Percentiles rank a stretch among this genome's conserved stretches.
Evolutionary conservation across 805 yeast species (phyloP).

Genomic region (Candida incommunis): DNA sequence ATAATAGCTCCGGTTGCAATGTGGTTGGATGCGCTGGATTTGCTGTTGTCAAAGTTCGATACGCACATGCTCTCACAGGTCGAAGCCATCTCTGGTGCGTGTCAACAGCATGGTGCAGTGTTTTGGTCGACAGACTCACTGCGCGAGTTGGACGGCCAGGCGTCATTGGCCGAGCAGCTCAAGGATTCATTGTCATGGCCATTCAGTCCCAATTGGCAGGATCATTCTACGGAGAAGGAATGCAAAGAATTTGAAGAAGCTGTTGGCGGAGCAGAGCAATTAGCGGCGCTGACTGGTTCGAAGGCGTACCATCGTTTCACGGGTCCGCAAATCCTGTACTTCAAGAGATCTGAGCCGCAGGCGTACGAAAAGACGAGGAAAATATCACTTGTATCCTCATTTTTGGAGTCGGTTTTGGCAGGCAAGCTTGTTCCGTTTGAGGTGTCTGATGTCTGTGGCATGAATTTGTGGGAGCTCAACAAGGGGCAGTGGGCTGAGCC

Average conservation of each 20-base stretch:
- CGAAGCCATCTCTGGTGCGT: conserved; percentile 70
- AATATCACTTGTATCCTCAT: conserved; percentile 66
- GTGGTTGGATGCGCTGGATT: conserved; percentile 80
- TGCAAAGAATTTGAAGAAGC: conserved; percentile 43
- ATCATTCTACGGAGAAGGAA: conserved; percentile 70
- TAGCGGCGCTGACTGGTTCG: conserved; percentile 68
- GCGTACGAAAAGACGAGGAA: conserved; percentile 41
- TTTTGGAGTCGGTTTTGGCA: conserved; percentile 54
- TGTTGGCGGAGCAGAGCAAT: conserved; percentile 41
- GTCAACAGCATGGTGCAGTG: conserved; percentile 89
- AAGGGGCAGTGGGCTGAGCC: conserved; percentile 40
- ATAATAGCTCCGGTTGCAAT: conserved; percentile 71
- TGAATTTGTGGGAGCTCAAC: conserved; percentile 71
- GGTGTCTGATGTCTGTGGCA: conserved; percentile 84
- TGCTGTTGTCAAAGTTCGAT: conserved; percentile 38
- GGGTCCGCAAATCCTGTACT: conserved; percentile 78
- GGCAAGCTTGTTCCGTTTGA: conserved; percentile 57
- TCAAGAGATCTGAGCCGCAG: conserved; percentile 37
- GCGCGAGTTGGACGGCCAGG: conserved; percentile 21
- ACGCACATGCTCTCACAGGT: conserved; percentile 25
- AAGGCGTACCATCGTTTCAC: conserved; percentile 83
- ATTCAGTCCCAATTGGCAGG: conserved; percentile 88
- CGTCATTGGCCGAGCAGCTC: conserved; percentile 31
- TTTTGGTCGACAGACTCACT: conserved; percentile 46
- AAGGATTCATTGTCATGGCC: conserved; percentile 27